A percentile compares a stretch with the other conserved stretches of the same genome.
These are phyloP conservation scores for Cerrena zonata DNA, from an alignment of 1,284 basidiomycete genomes.

Conservation along the genomic window DNA sequence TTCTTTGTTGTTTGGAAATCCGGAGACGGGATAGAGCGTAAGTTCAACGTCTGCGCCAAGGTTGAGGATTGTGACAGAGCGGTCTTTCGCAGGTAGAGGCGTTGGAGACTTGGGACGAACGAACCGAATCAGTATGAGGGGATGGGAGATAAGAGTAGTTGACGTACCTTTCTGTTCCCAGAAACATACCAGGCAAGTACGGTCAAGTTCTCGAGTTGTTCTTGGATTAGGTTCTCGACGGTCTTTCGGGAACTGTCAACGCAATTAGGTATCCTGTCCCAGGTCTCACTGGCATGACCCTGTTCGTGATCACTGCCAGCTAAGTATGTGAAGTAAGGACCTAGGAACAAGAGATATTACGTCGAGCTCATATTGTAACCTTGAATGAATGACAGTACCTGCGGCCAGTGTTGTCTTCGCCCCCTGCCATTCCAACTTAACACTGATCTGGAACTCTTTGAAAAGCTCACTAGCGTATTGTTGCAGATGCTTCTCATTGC, in stretches of 20 bases:
- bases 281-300: conserved; percentile 15
- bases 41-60: conserved; percentile 31
- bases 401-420: conserved; percentile 8
- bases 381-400: conserved; percentile 14
- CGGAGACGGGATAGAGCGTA: conserved; percentile 13
- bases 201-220: conserved; percentile 22
- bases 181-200: conserved; percentile 29
- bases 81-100: conserved; percentile 14
- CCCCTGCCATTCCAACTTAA: conserved; percentile 24
- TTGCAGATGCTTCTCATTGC: conserved; percentile 31
- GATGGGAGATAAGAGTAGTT: neutral
- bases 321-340: conserved; percentile 27
- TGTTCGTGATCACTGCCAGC: conserved; percentile 13
- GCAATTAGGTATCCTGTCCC: conserved; percentile 24
- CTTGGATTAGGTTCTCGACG: conserved; percentile 12
- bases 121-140: neutral
- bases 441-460: conserved; percentile 27
- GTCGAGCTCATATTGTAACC: neutral
- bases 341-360: conserved; percentile 9
- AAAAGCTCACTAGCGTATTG: conserved; percentile 27
- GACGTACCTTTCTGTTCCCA: conserved; percentile 32
- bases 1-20: too few relatives aligned
- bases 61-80: conserved; percentile 21
- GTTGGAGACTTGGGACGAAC: conserved; percentile 1
- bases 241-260: conserved; percentile 16